Evolutionary conservation across 352 stramenopile species (phyloP).

Genomic region (Pythium oligandrum): DNA sequence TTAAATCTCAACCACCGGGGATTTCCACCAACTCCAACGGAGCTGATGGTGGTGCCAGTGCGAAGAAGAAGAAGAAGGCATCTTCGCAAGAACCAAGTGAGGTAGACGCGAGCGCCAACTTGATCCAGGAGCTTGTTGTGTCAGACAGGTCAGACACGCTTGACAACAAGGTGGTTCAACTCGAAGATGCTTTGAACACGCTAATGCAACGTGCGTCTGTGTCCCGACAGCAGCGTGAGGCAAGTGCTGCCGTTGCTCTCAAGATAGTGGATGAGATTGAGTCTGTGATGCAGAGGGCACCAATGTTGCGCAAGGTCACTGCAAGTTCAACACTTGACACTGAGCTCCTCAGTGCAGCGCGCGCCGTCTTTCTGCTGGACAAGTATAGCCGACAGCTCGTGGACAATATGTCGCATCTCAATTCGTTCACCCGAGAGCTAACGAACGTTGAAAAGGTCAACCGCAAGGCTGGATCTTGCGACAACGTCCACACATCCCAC

Average conservation of each 20-base stretch:
- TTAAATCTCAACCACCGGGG: too few species aligned
- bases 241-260: background rate
- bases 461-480: background rate
- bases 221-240: background rate
- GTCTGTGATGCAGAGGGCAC: background rate
- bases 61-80: background rate
- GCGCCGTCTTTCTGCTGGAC: background rate
- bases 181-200: constrained; percentile 1
- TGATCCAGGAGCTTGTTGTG: constrained; percentile 2
- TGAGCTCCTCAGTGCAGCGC: constrained; percentile 1
- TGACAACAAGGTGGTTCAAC: background rate
- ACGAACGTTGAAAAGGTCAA: background rate
- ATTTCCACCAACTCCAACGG: background rate
- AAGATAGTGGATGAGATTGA: constrained; percentile 1
- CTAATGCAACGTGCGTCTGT: background rate
- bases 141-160: background rate
- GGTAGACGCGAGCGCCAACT: background rate
- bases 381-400: background rate
- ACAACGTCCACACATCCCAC: constrained; percentile 1
- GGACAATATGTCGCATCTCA: background rate
- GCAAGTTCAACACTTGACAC: background rate
- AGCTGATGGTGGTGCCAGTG: background rate
- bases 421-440: background rate
- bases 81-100: background rate
- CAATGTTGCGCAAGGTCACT: constrained; percentile 1